Conservation (phyloP, 345 rosid species). For the Melaleuca alternifolia region DNA sequence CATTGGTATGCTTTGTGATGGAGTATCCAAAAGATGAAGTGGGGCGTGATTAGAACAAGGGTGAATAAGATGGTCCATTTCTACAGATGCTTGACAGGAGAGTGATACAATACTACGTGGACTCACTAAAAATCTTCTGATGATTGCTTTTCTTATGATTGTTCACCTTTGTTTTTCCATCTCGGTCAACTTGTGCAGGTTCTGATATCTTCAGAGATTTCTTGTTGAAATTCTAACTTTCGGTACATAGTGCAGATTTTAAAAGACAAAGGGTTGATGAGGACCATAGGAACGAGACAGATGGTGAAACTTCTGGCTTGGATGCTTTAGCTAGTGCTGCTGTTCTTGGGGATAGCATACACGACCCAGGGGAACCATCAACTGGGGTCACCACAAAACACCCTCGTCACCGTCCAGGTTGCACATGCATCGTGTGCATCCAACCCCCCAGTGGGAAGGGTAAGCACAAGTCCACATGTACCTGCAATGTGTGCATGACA, state of each 20-base stretch:
- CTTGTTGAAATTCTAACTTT: conserved; percentile 13
- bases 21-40: background rate
- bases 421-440: conserved; percentile 93
- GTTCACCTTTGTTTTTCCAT: background rate
- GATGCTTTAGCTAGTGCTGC: conserved; percentile 80
- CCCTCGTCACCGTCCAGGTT: conserved; percentile 93
- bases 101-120: background rate
- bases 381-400: conserved; percentile 75
- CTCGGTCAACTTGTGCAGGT: conserved; percentile 37
- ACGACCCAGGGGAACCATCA: conserved; percentile 33
- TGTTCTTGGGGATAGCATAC: conserved; percentile 39
- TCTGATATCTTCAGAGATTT: conserved; percentile 69
- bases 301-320: conserved; percentile 50
- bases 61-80: background rate
- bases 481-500: conserved; percentile 83
- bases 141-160: background rate
- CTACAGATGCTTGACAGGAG: background rate
- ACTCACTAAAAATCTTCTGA: background rate
- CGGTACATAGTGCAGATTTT: conserved; percentile 30
- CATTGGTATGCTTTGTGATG: background rate
- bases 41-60: background rate
- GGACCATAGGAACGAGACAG: conserved; percentile 29
- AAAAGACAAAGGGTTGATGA: conserved; percentile 53
- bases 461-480: conserved; percentile 69
- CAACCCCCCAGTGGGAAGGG: conserved; percentile 99